Percentiles rank a stretch among this genome's conserved stretches.
Evolutionary conservation across 176 grass and related monocot genomes (phyloP).

Genomic region (Lolium perenne): DNA sequence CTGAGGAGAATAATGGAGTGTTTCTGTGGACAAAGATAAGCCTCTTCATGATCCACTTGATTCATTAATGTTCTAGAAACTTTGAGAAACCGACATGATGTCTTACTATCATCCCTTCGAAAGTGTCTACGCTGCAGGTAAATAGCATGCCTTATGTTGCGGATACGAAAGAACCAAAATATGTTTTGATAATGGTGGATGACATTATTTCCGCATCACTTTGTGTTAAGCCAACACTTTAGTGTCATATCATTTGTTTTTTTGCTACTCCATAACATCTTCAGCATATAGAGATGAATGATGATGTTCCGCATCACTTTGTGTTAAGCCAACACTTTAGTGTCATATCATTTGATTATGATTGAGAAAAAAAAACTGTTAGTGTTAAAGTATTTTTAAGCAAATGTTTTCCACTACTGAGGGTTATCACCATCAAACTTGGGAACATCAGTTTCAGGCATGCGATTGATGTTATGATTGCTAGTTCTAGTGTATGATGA

Average conservation of each 20-base stretch:
- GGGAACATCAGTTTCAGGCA: no score
- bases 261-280: neutral
- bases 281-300: neutral
- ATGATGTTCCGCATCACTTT: neutral
- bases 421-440: no score
- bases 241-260: neutral
- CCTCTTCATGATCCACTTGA: neutral
- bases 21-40: neutral
- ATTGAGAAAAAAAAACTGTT: no score
- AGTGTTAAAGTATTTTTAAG: no score
- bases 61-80: neutral
- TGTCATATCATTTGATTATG: neutral
- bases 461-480: no score
- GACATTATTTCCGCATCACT: neutral
- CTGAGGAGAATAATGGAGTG: neutral
- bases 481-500: no score
- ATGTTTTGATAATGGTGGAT: neutral
- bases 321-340: neutral
- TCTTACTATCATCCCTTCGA: neutral
- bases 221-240: neutral
- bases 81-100: neutral
- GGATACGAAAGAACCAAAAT: neutral
- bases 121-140: neutral
- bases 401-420: no score
- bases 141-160: neutral